Evolutionary conservation across 2,329 filamentous ascomycete species (phyloP).

Genomic region (Colletotrichum liaoningense): DNA sequence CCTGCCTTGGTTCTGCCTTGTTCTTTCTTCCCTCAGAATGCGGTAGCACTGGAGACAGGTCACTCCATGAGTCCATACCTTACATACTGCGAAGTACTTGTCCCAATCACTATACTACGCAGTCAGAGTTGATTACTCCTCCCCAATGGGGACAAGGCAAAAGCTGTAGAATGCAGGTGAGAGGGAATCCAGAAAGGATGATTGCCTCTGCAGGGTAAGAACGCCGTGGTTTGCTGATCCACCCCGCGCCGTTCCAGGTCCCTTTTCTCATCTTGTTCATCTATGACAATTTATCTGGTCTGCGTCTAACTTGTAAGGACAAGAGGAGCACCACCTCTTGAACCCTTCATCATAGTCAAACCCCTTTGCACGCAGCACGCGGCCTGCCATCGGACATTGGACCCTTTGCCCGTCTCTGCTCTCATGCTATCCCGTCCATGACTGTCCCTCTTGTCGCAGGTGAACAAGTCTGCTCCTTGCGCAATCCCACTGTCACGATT

Average conservation of each 20-base stretch:
- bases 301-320: not conserved
- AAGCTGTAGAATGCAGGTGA: slow-evolving; percentile 1
- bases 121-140: not conserved
- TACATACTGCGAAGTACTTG: no score
- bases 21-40: not conserved
- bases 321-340: not conserved
- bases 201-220: slow-evolving; percentile 16
- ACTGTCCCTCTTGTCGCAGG: slow-evolving; percentile 19
- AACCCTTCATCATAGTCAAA: slow-evolving; percentile 2
- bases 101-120: not conserved
- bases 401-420: not conserved
- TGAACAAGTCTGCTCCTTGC: slow-evolving; percentile 26
- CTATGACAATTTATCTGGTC: not conserved
- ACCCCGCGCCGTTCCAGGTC: slow-evolving; percentile 11
- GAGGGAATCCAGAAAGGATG: not conserved
- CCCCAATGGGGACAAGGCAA: not conserved
- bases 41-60: not conserved
- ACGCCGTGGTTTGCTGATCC: slow-evolving; percentile 18
- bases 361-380: not conserved
- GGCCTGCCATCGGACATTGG: not conserved
- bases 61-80: not conserved
- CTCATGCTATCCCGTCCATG: not conserved
- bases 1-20: not conserved
- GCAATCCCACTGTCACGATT: slow-evolving; percentile 15
- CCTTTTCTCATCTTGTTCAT: slow-evolving; percentile 3